Percentiles rank a stretch among this genome's conserved stretches.
Evolutionary conservation across 306 rosid species (phyloP).

Genomic region (Rosa rugosa): DNA sequence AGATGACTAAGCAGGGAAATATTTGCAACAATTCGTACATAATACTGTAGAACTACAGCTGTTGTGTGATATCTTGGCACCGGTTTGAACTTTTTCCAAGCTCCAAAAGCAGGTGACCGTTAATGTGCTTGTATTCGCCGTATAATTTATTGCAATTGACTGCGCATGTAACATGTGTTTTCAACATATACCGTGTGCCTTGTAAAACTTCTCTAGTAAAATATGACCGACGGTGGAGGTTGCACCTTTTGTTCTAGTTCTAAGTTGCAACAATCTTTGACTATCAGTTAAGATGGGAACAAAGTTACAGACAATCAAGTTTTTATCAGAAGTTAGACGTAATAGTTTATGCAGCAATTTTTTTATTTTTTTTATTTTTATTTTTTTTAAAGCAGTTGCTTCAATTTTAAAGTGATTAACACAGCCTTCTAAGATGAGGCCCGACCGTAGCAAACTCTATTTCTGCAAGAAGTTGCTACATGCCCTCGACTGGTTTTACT

Average conservation of each 20-base stretch:
- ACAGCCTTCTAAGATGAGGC: background rate
- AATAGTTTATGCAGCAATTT: background rate
- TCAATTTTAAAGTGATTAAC: background rate
- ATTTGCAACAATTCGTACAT: constrained; percentile 24
- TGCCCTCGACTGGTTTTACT: constrained; percentile 23
- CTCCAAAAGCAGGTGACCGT: constrained; percentile 8
- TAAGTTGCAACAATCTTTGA: background rate
- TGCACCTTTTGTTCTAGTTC: constrained; percentile 3
- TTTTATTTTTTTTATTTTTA: background rate
- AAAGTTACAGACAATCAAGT: background rate
- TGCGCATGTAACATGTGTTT: background rate
- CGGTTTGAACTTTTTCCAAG: background rate
- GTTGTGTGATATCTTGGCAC: background rate
- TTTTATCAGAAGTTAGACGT: background rate
- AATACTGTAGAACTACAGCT: background rate
- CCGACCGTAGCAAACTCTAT: background rate
- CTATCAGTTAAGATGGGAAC: background rate
- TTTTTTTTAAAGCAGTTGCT: background rate
- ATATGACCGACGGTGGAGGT: background rate
- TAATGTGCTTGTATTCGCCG: background rate
- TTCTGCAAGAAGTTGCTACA: constrained; percentile 31
- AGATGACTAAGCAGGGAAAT: constrained; percentile 32
- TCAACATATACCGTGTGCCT: background rate
- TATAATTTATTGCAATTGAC: background rate
- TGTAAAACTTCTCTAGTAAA: background rate